Evolutionary conservation across 345 rosid species (phyloP).

Genomic region (Eucalyptus curtisii): DNA sequence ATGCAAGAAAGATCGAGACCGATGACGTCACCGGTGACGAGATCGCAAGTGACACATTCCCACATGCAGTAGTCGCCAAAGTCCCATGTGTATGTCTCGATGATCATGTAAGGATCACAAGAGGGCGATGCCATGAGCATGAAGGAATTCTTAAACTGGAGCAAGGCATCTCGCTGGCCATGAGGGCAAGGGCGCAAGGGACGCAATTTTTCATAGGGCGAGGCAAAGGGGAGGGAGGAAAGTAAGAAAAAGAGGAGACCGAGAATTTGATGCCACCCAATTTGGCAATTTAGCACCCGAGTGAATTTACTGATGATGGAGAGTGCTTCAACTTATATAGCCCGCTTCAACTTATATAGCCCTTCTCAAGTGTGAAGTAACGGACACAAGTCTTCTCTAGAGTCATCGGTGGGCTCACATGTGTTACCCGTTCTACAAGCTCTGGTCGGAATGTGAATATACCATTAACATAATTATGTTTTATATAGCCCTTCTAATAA

Average conservation of each 20-base stretch:
- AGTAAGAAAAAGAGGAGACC: background rate
- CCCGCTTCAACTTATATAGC: background rate
- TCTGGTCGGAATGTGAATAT: no score
- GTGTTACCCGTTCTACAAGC: background rate
- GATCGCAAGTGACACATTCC: rapidly evolving
- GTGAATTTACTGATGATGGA: rapidly evolving
- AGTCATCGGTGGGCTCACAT: background rate
- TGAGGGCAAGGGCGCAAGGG: rapidly evolving
- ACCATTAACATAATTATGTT: rapidly evolving
- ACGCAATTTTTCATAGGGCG: rapidly evolving
- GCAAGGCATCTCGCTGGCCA: rapidly evolving
- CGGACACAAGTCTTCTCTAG: no score
- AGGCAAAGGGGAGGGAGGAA: background rate
- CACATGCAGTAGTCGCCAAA: rapidly evolving
- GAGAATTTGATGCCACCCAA: background rate
- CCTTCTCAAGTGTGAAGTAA: background rate
- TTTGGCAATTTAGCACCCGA: rapidly evolving
- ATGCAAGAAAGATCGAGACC: rapidly evolving
- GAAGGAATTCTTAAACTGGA: background rate
- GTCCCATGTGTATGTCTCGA: rapidly evolving
- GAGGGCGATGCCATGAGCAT: rapidly evolving
- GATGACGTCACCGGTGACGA: rapidly evolving
- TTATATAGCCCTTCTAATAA: background rate
- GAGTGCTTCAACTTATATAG: background rate
- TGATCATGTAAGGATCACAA: rapidly evolving